Evolutionary conservation across 139 green algal species (phyloP), one percentile per base, ranked within the genome.

Genomic region (Micractinium sp.): DNA sequence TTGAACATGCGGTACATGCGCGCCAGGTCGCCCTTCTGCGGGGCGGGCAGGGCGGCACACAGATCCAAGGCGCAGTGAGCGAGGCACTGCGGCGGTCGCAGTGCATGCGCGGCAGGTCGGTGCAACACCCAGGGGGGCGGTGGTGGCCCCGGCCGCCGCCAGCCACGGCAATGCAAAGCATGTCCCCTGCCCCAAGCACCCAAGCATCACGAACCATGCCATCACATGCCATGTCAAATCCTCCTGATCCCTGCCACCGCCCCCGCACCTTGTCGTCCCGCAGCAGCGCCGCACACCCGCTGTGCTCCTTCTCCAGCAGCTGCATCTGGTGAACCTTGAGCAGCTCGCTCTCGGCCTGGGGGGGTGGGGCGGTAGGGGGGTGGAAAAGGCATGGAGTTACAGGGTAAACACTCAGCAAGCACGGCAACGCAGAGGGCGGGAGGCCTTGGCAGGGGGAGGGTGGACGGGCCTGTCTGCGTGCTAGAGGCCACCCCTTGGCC

Each of bases 1-100:
- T 92, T 92, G 93, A 99, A 99, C 31, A 99, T 94, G n/a, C 96
- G 94, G 95, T 97, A 99, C 98, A 99, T 99, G 77, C 98, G 94
- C 13, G 92, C 92, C 75, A 99, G 93, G 93, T 99, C 98, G 31
- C 97, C 93, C 67, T 95, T 96, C 95, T 97, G 94, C 76, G 85
- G 63, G 20, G 36, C 35, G 3, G 41, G 31, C 3, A 71, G 67
- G 47, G 23, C 2, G 39, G 41, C 3, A 71, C 23, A 83, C 35
- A 81, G 75, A 41, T 3, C 33, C 27, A n/a, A 81, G n/a, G 20
- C 13, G 22, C 20, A 35, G 29, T 3, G 18, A 53, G 74, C 74
- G 47, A n/a, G 31, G 73, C 14, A n/a, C n/a, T n/a, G n/a, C n/a
- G n/a, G n/a, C n/a, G n/a, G n/a, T n/a, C n/a, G n/a, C n/a, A n/a